A percentile compares a stretch with the other conserved stretches of the same genome.
These are phyloP conservation scores for Madurella mycetomatis DNA, from an alignment of 2,329 filamentous ascomycete species.

Conservation along the genomic window DNA sequence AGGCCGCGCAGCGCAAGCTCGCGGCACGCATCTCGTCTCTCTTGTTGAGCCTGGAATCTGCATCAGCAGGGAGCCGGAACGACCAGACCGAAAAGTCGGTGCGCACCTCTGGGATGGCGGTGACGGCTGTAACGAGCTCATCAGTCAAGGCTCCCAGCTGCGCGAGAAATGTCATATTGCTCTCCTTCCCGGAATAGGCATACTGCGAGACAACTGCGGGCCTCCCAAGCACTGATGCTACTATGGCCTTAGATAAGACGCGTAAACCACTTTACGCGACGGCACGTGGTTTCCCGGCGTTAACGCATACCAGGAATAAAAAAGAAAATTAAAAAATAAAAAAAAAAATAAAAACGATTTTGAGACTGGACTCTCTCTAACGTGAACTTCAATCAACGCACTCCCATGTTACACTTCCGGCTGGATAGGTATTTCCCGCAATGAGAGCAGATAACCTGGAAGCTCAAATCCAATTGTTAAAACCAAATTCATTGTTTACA, in stretches of 20 bases:
- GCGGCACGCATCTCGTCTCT: conserved; percentile 40
- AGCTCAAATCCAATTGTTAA: too few species aligned
- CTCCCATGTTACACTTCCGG: too few species aligned
- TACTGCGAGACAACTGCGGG: conserved; percentile 6
- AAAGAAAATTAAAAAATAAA: too few species aligned
- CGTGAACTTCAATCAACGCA: not conserved
- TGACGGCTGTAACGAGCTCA: conserved; percentile 64
- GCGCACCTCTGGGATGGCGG: conserved; percentile 51
- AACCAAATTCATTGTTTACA: too few species aligned
- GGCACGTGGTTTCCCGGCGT: too few species aligned
- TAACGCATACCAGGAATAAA: too few species aligned
- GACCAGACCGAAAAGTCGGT: conserved; percentile 5
- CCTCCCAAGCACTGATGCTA: too few species aligned
- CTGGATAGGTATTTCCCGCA: too few species aligned
- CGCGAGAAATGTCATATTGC: conserved; percentile 65
- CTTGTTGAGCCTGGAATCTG: conserved; percentile 24
- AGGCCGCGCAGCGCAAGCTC: conserved; percentile 50
- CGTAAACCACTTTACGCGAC: too few species aligned
- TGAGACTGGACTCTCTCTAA: not conserved
- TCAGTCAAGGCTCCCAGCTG: conserved; percentile 61
- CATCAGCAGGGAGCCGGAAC: conserved; percentile 5
- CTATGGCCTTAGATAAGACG: too few species aligned
- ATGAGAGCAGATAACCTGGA: too few species aligned
- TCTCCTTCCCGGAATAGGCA: conserved; percentile 9
- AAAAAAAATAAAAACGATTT: too few species aligned